Evolutionary conservation across 176 grass and related monocot genomes (phyloP).

Genomic region (Carex scoparia): DNA sequence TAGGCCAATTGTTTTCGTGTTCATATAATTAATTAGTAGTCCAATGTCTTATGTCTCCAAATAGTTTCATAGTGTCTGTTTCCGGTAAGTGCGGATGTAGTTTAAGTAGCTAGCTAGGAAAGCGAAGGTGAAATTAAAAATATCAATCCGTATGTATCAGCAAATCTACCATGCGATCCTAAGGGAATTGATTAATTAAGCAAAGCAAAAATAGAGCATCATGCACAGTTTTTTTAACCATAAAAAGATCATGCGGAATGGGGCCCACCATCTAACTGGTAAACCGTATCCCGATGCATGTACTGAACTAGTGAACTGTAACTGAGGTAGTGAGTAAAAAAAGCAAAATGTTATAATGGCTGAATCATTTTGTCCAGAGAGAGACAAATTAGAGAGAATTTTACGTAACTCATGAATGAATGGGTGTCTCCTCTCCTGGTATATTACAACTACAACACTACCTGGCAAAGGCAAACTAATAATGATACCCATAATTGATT

Average conservation of each 20-base stretch:
- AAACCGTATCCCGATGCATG: conserved; percentile 27
- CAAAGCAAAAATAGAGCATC: not conserved
- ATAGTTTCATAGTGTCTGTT: not conserved
- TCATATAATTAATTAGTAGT: not conserved
- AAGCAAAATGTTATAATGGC: conserved; percentile 35
- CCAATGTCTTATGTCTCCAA: not conserved
- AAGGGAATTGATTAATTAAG: not conserved
- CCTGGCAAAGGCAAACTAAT: conserved; percentile 4
- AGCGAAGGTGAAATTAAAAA: not conserved
- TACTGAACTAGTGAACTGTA: conserved; percentile 11
- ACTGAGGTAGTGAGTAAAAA: not conserved
- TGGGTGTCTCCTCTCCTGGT: not conserved
- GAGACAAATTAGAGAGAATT: conserved; percentile 21
- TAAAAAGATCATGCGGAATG: conserved; percentile 26
- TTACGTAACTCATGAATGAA: not conserved
- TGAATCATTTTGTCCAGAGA: conserved; percentile 42
- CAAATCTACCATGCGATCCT: conserved; percentile 6
- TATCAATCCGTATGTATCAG: not conserved
- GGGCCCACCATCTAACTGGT: conserved; percentile 16
- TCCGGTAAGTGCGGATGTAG: not conserved
- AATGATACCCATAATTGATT: conserved; percentile 12
- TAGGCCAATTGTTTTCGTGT: not conserved
- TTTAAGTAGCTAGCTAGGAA: not conserved
- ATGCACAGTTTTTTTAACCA: conserved; percentile 12
- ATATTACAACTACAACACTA: not conserved